A percentile compares a stretch with the other conserved stretches of the same genome.
Conservation (phyloP, 2,329 filamentous ascomycete genomes). For the Alternaria ventricosa region DNA sequence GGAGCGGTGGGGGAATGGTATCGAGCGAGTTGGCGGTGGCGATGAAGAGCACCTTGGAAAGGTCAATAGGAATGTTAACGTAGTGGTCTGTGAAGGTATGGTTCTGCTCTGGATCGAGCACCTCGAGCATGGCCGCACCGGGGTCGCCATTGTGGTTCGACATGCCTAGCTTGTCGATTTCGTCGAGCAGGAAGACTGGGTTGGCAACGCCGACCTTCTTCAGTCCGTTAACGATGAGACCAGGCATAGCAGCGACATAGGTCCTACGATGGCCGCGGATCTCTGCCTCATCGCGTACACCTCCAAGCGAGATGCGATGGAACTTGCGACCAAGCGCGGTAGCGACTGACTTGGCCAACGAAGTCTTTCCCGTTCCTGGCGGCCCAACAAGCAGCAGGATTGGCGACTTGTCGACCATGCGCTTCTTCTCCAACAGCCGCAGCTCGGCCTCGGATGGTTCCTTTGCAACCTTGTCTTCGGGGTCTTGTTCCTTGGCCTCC, state of each 20-base stretch:
- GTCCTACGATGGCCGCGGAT: constrained; percentile 94
- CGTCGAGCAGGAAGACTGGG: constrained; percentile 92
- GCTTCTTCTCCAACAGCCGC: constrained; percentile 78
- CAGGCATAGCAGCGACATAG: constrained; percentile 99
- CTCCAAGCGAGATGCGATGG: constrained; percentile 93
- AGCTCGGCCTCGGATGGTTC: constrained; percentile 63
- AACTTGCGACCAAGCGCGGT: constrained; percentile 93
- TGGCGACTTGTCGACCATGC: constrained; percentile 91
- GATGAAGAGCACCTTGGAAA: constrained; percentile 97
- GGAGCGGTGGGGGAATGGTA: constrained; percentile 89
- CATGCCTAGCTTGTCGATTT: constrained; percentile 95
- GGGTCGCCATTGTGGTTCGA: constrained; percentile 95
- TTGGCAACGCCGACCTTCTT: constrained; percentile 97
- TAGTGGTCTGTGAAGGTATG: constrained; percentile 95
- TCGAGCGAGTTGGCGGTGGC: constrained; percentile 95
- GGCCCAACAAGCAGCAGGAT: constrained; percentile 93
- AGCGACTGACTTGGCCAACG: constrained; percentile 89
- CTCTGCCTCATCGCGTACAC: constrained; percentile 94
- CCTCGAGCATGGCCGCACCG: constrained; percentile 96
- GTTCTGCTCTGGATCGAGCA: constrained; percentile 97
- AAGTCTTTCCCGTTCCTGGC: constrained; percentile 95
- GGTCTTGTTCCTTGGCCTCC: constrained; percentile 48
- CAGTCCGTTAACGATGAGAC: constrained; percentile 88
- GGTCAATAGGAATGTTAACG: constrained; percentile 90
- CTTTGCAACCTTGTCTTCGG: constrained; percentile 49